A percentile compares a stretch with the other conserved stretches of the same genome.
Conservation (phyloP, 345 rosid species). For the Euphorbia pulcherrima region DNA sequence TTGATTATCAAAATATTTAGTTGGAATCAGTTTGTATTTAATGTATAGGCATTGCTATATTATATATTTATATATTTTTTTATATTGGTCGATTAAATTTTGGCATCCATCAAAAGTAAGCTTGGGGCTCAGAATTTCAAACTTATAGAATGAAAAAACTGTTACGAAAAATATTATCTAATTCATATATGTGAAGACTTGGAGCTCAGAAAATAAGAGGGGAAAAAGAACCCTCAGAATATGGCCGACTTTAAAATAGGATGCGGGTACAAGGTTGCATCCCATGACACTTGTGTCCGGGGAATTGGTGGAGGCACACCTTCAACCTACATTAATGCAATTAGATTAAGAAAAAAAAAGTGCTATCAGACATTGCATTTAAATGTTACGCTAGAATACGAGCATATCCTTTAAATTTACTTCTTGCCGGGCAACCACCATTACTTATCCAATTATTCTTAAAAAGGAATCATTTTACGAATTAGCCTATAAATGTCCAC, state of each 20-base stretch:
- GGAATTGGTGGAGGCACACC: slow-evolving; percentile 84
- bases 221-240: slow-evolving; percentile 53
- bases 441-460: too few relatives aligned
- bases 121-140: too few relatives aligned
- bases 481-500: not conserved
- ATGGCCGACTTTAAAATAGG: slow-evolving; percentile 81
- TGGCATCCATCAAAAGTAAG: too few relatives aligned
- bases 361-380: not conserved
- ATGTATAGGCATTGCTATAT: too few relatives aligned
- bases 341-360: slow-evolving; percentile 1
- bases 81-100: too few relatives aligned
- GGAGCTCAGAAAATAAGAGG: not conserved
- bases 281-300: slow-evolving; percentile 93
- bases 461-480: slow-evolving; percentile 1
- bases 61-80: too few relatives aligned
- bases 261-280: slow-evolving; percentile 86
- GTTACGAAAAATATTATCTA: too few relatives aligned
- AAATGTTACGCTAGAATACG: not conserved
- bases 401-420: not conserved
- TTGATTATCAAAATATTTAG: too few relatives aligned
- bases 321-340: slow-evolving; percentile 71
- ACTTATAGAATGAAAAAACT: too few relatives aligned
- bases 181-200: not conserved
- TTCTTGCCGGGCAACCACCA: too few relatives aligned
- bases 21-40: too few relatives aligned